phyloP scores from a whole-genome alignment of 352 stramenopile genomes.

The Phytophthora meadii region DNA sequence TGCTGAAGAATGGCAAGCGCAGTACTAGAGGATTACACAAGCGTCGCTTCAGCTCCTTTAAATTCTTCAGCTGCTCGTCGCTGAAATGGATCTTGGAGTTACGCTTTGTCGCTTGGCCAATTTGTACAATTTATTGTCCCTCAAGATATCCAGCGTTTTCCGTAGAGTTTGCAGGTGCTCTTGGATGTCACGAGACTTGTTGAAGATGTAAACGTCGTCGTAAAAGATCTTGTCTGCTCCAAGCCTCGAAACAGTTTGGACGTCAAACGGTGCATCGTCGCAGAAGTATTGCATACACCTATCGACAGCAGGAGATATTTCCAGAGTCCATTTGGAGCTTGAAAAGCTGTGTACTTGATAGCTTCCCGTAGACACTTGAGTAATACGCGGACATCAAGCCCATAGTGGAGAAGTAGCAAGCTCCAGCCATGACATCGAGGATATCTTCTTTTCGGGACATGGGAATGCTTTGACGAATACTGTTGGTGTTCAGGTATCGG shows the following conservation, averaged over 20 bases:
- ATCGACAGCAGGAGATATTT: too few species aligned
- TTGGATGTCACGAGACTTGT: not conserved
- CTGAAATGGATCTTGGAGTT: too few species aligned
- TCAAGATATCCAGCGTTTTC: not conserved
- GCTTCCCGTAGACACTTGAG: conserved; percentile 25
- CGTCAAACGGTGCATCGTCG: conserved; percentile 6
- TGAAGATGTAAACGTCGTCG: conserved; percentile 18
- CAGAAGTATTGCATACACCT: too few species aligned
- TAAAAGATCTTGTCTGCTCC: conserved; percentile 13
- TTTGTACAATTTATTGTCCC: conserved; percentile 11
- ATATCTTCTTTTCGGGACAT: conserved; percentile 1
- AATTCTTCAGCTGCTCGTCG: too few species aligned
- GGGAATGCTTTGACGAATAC: too few species aligned
- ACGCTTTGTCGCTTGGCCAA: not conserved
- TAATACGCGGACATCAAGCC: conserved; percentile 32
- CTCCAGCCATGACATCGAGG: not conserved
- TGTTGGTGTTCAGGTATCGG: conserved; percentile 2
- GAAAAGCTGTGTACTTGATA: too few species aligned
- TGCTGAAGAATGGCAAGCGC: too few species aligned
- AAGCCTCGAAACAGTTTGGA: conserved; percentile 1
- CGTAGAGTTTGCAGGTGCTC: not conserved
- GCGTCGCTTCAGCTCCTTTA: not conserved
- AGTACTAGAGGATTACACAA: not conserved
- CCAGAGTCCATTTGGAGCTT: too few species aligned
- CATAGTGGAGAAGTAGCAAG: conserved; percentile 10